Conservation (phyloP, 108 stramenopile species). For the Bacterosira constricta region DNA sequence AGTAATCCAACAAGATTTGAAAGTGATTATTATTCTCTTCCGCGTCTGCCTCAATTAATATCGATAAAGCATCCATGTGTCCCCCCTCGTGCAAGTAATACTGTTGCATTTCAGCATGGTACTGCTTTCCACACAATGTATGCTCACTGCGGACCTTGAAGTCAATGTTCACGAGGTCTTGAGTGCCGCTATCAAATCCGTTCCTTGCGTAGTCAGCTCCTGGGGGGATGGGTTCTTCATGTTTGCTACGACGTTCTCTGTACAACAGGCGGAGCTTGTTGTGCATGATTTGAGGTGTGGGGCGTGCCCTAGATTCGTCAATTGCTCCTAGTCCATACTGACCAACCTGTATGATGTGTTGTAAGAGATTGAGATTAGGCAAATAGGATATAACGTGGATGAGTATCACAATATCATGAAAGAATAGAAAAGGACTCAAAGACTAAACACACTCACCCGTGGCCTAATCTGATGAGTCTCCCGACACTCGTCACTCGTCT, state of each 20-base stretch:
- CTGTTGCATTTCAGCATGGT: slow-evolving; percentile 69
- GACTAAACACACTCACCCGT: slow-evolving; percentile 25
- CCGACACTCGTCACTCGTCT: slow-evolving; percentile 12
- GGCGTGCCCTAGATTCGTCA: neutral
- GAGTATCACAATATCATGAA: too few relatives aligned
- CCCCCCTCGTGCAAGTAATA: slow-evolving; percentile 26
- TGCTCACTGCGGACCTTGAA: slow-evolving; percentile 71
- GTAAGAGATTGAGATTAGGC: neutral
- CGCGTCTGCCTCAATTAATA: slow-evolving; percentile 36
- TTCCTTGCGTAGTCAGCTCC: slow-evolving; percentile 38
- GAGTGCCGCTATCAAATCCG: slow-evolving; percentile 28
- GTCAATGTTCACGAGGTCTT: slow-evolving; percentile 52
- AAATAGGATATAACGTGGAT: too few relatives aligned
- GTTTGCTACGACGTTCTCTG: slow-evolving; percentile 13
- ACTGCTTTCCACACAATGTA: slow-evolving; percentile 61
- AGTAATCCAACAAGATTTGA: slow-evolving; percentile 36
- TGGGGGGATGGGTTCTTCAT: slow-evolving; percentile 11
- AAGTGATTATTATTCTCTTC: slow-evolving; percentile 26
- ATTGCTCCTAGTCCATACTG: slow-evolving; percentile 17
- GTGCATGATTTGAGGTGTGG: slow-evolving; percentile 35
- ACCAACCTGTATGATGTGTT: neutral
- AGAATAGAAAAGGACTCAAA: too few relatives aligned
- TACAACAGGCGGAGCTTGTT: slow-evolving; percentile 33
- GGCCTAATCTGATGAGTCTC: slow-evolving; percentile 30
- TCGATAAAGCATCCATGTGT: slow-evolving; percentile 29